Base-by-base conservation (phyloP, 2,329 filamentous ascomycete genomes). In the Bipolaris victoriae region DNA sequence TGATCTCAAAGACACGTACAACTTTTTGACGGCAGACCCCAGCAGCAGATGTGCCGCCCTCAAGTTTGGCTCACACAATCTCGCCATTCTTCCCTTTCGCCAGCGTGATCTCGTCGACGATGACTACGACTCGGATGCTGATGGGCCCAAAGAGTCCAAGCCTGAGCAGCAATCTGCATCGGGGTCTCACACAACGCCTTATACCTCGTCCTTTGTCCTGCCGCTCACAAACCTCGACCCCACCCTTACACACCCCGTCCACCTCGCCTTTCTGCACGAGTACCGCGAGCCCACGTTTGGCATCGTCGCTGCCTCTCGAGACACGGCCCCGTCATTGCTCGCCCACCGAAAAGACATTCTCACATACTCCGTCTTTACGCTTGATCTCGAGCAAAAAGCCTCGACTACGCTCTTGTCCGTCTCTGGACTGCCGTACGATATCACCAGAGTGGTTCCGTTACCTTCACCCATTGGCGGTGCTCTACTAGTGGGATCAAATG, bases 271-370 rank as follows among this genome's bases (percentile, higher is more conserved):
- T 76, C 81, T 99, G 64, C 87, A 98, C 83, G 94, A 98, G 80
- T 99, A 99, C 77, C 89, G 95, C 76, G 95, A 98, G 77, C 94
- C 95, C 11, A 99, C 95, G 0, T 97, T 99, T 79, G 95, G 94
- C 55, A 93, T 99, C 59, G 82, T 99, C 40, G 95, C 92, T 45
- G 91, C 93, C 1, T 88, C 87, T 50, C 81, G 86, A 62, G 83
- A 88, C 35, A 86, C 89, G 13, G 93, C 92, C n/a, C 83, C 84
- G 53, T 88, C 91, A 3, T 81, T 98, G 51, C 78, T 88, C 24
- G 79, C 84, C 61, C 90, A 92, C 69, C 86, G 92, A 63, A 95
- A 89, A 71, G 95, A 99, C 73, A 86, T 91, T 66, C 81, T 97
- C 46, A 89, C 88, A 16, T 99, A 97, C 79, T 92, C 92, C 71